Percentiles rank a stretch among this genome's conserved stretches.
Evolutionary conservation across 192 early-diverging fungal species (phyloP).

Genomic region (Powellomyces hirtus): DNA sequence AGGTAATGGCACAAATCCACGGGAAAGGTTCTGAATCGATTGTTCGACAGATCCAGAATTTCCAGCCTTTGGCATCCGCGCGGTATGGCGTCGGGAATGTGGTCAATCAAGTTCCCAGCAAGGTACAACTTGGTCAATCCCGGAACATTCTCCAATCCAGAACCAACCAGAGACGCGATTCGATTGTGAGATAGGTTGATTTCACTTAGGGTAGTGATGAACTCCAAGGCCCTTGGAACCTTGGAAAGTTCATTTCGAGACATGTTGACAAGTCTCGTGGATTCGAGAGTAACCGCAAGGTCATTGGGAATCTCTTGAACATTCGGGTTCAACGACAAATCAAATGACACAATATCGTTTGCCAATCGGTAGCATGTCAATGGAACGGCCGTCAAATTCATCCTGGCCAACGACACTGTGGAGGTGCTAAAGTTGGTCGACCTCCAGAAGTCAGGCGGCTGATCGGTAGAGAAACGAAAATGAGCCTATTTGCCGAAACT

Average conservation of each 20-base stretch:
- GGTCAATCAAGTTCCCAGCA: constrained; percentile 71
- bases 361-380: constrained; percentile 73
- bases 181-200: constrained; percentile 79
- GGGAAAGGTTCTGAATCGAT: constrained; percentile 72
- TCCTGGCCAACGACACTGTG: constrained; percentile 63
- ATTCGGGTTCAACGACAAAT: constrained; percentile 77
- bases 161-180: constrained; percentile 62
- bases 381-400: constrained; percentile 76
- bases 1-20: constrained; percentile 52
- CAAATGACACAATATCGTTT: constrained; percentile 69
- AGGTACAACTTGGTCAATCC: constrained; percentile 63
- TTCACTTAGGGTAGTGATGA: constrained; percentile 61
- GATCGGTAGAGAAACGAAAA: background rate
- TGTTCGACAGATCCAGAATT: constrained; percentile 75
- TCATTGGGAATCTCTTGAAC: constrained; percentile 78
- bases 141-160: constrained; percentile 60
- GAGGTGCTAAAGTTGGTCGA: constrained; percentile 16
- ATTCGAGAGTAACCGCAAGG: constrained; percentile 73
- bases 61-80: constrained; percentile 54
- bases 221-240: constrained; percentile 67
- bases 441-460: constrained; percentile 21
- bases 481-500: too few relatives aligned
- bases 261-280: constrained; percentile 66
- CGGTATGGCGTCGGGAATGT: constrained; percentile 64
- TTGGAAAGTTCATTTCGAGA: constrained; percentile 66